Conservation (phyloP, 345 rosid species). For the Alliaria petiolata region DNA sequence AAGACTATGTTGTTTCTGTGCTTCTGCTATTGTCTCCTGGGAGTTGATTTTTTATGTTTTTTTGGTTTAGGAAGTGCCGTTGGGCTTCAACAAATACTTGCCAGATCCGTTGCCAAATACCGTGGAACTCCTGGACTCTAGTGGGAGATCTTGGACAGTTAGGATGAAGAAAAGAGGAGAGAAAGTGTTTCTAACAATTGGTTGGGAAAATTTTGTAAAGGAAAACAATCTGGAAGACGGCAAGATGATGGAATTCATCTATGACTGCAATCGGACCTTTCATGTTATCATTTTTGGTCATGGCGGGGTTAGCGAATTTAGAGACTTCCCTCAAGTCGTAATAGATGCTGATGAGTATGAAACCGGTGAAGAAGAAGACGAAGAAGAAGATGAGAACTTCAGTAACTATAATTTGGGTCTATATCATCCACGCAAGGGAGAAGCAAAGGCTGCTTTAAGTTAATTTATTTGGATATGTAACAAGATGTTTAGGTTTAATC, state of each 20-base stretch:
- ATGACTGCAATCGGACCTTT: conserved; percentile 5
- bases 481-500: background rate
- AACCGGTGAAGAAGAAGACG: background rate
- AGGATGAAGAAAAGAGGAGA: conserved; percentile 12
- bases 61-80: conserved; percentile 1
- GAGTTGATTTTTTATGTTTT: background rate
- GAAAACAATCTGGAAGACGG: conserved; percentile 23
- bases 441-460: background rate
- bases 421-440: background rate
- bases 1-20: background rate
- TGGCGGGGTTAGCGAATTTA: background rate
- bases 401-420: background rate
- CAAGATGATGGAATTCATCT: conserved; percentile 19
- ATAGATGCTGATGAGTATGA: conserved; percentile 17
- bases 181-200: background rate
- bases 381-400: background rate
- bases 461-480: background rate
- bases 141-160: conserved; percentile 22
- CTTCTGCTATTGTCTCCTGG: background rate
- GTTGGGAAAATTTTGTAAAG: conserved; percentile 17
- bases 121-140: background rate
- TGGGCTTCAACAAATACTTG: conserved; percentile 6
- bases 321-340: background rate
- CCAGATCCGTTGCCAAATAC: conserved; percentile 7
- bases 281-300: conserved; percentile 8